A percentile compares a stretch with the other conserved stretches of the same genome.
phyloP scores from a whole-genome alignment of 2,329 filamentous ascomycete species.

The Chaetomiaceae sp. region DNA sequence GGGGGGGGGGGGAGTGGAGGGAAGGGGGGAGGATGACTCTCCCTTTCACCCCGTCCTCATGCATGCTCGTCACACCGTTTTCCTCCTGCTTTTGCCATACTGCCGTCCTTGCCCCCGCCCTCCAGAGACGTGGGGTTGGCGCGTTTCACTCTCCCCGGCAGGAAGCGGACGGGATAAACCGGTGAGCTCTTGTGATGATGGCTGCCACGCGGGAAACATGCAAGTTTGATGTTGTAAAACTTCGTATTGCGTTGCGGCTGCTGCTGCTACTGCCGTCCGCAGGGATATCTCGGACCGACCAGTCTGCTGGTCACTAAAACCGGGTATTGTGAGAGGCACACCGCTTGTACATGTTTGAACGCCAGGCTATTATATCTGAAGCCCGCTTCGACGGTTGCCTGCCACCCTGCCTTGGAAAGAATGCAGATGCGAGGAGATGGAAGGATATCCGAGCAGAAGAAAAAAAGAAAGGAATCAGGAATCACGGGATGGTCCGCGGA shows the following conservation, averaged over 20 bases:
- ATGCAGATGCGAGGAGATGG: neutral
- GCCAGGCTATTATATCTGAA: slow-evolving; percentile 7
- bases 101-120: neutral
- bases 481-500: neutral
- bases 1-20: too few species aligned
- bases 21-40: neutral
- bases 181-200: neutral
- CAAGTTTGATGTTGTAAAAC: neutral
- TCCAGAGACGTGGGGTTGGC: neutral
- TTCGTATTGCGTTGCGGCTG: neutral
- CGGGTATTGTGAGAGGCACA: slow-evolving; percentile 3
- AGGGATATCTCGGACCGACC: neutral
- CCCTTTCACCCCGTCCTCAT: slow-evolving; percentile 10
- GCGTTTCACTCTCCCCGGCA: neutral
- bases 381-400: neutral
- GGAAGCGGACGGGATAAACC: neutral
- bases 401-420: neutral
- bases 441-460: neutral
- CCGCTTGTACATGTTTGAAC: neutral
- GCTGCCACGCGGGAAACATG: neutral
- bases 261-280: neutral
- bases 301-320: neutral
- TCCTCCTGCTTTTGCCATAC: slow-evolving; percentile 2
- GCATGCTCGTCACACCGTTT: slow-evolving; percentile 18
- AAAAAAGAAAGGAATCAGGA: neutral